A percentile compares a stretch with the other conserved stretches of the same genome.
Evolutionary conservation across 352 stramenopile genomes (phyloP).

Genomic region (Pythium dissimile): DNA sequence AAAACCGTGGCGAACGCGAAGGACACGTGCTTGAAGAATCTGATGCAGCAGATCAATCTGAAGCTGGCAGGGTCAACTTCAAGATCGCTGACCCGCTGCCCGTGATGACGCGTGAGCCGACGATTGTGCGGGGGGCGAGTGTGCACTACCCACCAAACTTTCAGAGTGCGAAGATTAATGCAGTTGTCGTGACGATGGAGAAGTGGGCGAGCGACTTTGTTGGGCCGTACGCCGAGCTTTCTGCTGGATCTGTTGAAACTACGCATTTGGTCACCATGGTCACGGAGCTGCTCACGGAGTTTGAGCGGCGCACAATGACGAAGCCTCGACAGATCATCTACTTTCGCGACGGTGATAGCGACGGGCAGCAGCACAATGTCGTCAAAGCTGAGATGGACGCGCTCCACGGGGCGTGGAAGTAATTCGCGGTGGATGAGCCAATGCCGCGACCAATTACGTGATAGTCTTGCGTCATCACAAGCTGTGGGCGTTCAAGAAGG

Average conservation of each 20-base stretch:
- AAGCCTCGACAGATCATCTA: slow-evolving; percentile 7
- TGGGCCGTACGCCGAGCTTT: background rate
- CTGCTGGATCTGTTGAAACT: background rate
- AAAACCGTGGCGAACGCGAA: slow-evolving; percentile 41
- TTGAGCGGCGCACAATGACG: background rate
- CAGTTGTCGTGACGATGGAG: background rate
- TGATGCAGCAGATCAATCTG: slow-evolving; percentile 75
- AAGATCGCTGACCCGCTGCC: slow-evolving; percentile 42
- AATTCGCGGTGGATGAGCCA: background rate
- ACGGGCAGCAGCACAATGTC: slow-evolving; percentile 1
- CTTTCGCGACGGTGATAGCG: slow-evolving; percentile 12
- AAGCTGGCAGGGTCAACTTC: slow-evolving; percentile 73
- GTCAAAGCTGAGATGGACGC: slow-evolving; percentile 7
- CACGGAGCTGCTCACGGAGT: slow-evolving; percentile 6
- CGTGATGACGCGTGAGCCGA: slow-evolving; percentile 38
- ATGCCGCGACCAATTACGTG: background rate
- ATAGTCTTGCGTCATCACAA: slow-evolving; percentile 9
- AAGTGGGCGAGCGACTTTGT: background rate
- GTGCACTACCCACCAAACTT: slow-evolving; percentile 74
- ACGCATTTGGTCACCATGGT: background rate
- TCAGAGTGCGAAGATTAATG: no score
- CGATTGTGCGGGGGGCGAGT: slow-evolving; percentile 81
- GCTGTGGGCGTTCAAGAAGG: background rate
- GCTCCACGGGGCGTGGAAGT: slow-evolving; percentile 4
- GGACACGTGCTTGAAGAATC: slow-evolving; percentile 58